Percentiles rank a stretch among this genome's conserved stretches.
Conservation (phyloP, 2,329 filamentous ascomycete genomes). For the Daldinia sp. region DNA sequence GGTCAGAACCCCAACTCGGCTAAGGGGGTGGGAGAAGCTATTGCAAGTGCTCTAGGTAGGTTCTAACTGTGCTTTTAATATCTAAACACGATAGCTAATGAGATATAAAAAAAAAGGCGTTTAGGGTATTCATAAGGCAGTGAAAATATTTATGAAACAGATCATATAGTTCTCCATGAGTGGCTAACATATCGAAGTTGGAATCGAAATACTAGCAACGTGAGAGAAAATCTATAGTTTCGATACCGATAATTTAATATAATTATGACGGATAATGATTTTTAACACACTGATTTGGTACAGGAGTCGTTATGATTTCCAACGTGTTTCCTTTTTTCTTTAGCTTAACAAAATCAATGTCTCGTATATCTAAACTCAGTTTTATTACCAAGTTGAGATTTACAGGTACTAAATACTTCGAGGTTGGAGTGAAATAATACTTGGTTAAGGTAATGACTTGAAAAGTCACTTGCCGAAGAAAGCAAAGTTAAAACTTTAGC, state of each 20-base stretch:
- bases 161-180: not conserved
- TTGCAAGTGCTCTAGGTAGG: not conserved
- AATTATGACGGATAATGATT: too few species aligned
- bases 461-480: too few species aligned
- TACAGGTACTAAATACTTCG: too few species aligned
- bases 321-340: too few species aligned
- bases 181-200: not conserved
- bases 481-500: not conserved
- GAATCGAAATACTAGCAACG: not conserved
- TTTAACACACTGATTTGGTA: too few species aligned
- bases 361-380: too few species aligned
- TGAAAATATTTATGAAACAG: not conserved
- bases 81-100: not conserved
- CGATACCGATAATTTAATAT: too few species aligned
- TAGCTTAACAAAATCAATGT: too few species aligned
- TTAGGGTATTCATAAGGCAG: not conserved
- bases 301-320: too few species aligned
- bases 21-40: not conserved
- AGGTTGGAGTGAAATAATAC: too few species aligned
- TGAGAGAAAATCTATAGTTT: not conserved
- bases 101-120: not conserved
- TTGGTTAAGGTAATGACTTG: too few species aligned
- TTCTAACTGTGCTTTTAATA: not conserved
- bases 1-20: not conserved
- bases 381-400: too few species aligned